Evolutionary conservation across 2,329 filamentous ascomycete species (phyloP).

Genomic region (Colletotrichum sp.): DNA sequence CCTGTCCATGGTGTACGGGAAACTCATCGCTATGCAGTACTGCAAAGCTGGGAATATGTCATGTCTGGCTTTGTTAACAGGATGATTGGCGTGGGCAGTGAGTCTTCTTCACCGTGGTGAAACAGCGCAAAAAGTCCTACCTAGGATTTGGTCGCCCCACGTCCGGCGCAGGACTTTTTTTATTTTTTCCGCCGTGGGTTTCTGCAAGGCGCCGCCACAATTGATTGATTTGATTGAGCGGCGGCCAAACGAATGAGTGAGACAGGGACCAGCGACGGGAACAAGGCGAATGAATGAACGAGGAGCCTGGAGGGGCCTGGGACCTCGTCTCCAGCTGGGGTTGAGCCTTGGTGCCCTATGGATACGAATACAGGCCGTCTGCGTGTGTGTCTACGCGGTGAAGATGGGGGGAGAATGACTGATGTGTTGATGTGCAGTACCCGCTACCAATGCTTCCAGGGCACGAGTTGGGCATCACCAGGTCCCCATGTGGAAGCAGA

Average conservation of each 20-base stretch:
- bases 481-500: background rate
- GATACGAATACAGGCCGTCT: background rate
- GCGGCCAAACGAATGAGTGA: background rate
- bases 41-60: background rate
- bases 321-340: background rate
- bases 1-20: background rate
- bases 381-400: background rate
- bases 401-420: background rate
- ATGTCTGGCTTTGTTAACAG: background rate
- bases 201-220: conserved; percentile 1
- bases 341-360: background rate
- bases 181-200: background rate
- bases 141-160: conserved; percentile 12
- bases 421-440: background rate
- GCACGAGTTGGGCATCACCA: background rate
- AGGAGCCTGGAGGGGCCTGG: background rate
- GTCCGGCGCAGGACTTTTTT: conserved; percentile 6
- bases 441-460: background rate
- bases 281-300: background rate
- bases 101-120: conserved; percentile 19
- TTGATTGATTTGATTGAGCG: background rate
- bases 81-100: conserved; percentile 12
- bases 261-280: background rate
- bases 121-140: conserved; percentile 18
- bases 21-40: background rate